phyloP scores from a whole-genome alignment of 2,329 filamentous ascomycete species.

The Nemania diffusa region DNA sequence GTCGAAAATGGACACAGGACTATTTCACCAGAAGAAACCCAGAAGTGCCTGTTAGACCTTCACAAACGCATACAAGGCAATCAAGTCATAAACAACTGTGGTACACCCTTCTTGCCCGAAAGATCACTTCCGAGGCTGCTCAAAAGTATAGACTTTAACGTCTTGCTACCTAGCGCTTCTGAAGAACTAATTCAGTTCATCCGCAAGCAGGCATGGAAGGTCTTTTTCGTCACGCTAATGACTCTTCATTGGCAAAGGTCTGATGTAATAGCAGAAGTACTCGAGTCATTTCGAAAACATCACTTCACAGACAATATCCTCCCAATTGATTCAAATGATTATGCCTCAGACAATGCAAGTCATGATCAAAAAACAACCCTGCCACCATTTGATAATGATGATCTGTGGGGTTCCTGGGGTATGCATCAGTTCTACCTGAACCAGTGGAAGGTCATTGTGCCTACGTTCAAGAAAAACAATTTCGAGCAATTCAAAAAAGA shows the following conservation, averaged over 20 bases:
- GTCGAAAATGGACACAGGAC: too few relatives aligned
- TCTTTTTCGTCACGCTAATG: constrained; percentile 7
- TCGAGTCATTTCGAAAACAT: constrained; percentile 1
- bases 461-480: constrained; percentile 19
- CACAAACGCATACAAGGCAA: too few relatives aligned
- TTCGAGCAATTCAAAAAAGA: not conserved
- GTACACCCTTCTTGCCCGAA: constrained; percentile 1
- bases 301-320: constrained; percentile 14
- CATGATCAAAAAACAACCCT: too few relatives aligned
- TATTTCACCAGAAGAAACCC: too few relatives aligned
- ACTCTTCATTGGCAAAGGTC: not conserved
- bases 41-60: too few relatives aligned
- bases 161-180: constrained; percentile 15
- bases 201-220: not conserved
- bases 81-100: too few relatives aligned
- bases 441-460: constrained; percentile 25
- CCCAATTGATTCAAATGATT: too few relatives aligned
- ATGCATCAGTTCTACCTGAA: not conserved
- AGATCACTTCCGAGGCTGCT: not conserved
- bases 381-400: too few relatives aligned
- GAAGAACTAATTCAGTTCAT: constrained; percentile 10
- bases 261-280: constrained; percentile 2
- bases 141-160: constrained; percentile 5
- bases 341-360: too few relatives aligned
- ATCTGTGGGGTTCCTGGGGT: too few relatives aligned